Evolutionary conservation across 495 filamentous ascomycete genomes (phyloP).

Genomic region (Coniosporium apollinis): DNA sequence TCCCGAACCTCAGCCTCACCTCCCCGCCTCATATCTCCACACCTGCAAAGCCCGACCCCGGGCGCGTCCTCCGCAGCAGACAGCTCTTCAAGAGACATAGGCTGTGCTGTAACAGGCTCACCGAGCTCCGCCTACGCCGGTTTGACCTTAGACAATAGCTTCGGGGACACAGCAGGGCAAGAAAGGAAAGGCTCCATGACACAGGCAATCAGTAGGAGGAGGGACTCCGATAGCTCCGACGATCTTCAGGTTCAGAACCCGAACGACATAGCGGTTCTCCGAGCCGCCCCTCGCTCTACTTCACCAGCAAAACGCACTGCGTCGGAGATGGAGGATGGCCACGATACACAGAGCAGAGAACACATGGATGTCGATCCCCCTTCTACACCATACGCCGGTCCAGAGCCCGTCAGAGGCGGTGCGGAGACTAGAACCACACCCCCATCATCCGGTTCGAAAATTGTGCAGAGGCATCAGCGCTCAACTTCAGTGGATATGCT

Average conservation of each 20-base stretch:
- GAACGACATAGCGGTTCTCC: no score
- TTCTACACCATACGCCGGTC: no score
- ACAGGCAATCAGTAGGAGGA: no score
- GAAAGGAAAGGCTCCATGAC: no score
- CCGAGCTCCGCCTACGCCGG: conserved; percentile 59
- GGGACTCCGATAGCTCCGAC: no score
- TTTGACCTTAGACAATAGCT: conserved; percentile 46
- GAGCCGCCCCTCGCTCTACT: conserved; percentile 28
- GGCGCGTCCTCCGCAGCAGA: conserved; percentile 24
- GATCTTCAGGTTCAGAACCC: no score
- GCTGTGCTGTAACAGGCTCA: conserved; percentile 42
- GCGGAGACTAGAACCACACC: no score
- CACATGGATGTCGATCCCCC: conserved; percentile 21
- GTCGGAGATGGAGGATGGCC: conserved; percentile 29
- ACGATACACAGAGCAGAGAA: conserved; percentile 10
- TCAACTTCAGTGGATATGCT: conserved; percentile 14
- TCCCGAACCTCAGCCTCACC: conserved; percentile 24
- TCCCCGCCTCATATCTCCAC: conserved; percentile 40
- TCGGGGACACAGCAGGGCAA: no score
- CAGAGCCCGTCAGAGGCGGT: no score
- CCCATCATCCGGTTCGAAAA: no score
- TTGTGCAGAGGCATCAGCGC: no score
- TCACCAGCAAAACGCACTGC: conserved; percentile 40
- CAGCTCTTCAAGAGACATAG: conserved; percentile 12
- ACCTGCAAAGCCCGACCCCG: conserved; percentile 42